phyloP scores from a whole-genome alignment of 2,329 filamentous ascomycete species.

The Cordyceps sp. region DNA sequence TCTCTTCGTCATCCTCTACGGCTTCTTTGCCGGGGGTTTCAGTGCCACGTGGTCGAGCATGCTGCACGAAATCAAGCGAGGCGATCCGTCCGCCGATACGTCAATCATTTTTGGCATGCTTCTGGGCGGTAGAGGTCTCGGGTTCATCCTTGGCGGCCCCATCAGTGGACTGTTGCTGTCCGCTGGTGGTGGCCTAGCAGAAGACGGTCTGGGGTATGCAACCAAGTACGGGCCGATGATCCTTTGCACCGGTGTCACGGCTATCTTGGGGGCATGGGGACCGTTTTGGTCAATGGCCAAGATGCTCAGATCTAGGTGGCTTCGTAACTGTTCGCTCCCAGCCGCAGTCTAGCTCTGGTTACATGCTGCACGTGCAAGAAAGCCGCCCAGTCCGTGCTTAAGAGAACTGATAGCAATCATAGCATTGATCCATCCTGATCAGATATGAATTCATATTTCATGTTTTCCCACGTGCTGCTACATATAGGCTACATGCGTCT shows the following conservation, averaged over 20 bases:
- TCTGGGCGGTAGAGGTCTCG: constrained; percentile 12
- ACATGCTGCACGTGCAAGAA: too few relatives aligned
- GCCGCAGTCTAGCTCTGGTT: too few relatives aligned
- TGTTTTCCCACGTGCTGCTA: too few relatives aligned
- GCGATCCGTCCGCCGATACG: constrained; percentile 9
- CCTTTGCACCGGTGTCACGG: constrained; percentile 14
- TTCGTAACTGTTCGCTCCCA: too few relatives aligned
- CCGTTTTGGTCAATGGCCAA: too few relatives aligned
- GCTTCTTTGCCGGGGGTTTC: constrained; percentile 47
- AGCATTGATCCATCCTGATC: too few relatives aligned
- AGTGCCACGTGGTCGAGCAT: constrained; percentile 43
- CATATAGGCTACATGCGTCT: too few relatives aligned
- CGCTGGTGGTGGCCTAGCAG: constrained; percentile 7
- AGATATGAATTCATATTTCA: too few relatives aligned
- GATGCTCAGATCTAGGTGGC: too few relatives aligned
- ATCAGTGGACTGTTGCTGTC: constrained; percentile 13
- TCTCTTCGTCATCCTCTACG: constrained; percentile 45
- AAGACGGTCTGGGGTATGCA: constrained; percentile 12
- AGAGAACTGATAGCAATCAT: too few relatives aligned
- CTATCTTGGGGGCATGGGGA: too few relatives aligned
- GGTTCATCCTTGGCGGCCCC: constrained; percentile 12
- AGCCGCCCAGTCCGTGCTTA: too few relatives aligned
- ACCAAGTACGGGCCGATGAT: constrained; percentile 17
- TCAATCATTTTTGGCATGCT: constrained; percentile 14
- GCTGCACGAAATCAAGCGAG: constrained; percentile 20